phyloP scores from a whole-genome alignment of 768 basidiomycete species.

The Trametes sanguinea region DNA sequence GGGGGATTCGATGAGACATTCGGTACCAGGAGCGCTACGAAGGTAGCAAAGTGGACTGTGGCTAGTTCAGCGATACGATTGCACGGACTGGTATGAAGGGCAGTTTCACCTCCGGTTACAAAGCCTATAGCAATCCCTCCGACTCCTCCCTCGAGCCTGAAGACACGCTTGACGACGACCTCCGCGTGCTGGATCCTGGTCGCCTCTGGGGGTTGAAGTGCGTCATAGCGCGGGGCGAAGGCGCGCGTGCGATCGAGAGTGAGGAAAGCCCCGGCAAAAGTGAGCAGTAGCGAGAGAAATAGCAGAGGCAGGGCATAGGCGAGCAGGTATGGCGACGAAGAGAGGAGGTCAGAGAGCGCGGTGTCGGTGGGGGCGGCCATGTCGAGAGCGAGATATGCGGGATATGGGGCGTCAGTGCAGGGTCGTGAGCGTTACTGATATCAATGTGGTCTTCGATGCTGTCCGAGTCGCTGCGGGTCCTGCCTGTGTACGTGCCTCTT shows the following conservation, averaged over 20 bases:
- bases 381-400: constrained; percentile 4
- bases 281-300: constrained; percentile 54
- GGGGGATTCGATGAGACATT: constrained; percentile 46
- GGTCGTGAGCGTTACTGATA: constrained; percentile 13
- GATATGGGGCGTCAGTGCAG: background rate
- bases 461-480: too few species aligned
- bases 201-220: constrained; percentile 29
- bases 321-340: constrained; percentile 51
- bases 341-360: constrained; percentile 40
- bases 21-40: constrained; percentile 59
- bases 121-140: constrained; percentile 63
- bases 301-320: constrained; percentile 65
- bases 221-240: constrained; percentile 49
- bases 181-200: constrained; percentile 20
- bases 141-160: constrained; percentile 58
- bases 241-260: constrained; percentile 69
- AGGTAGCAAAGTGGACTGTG: constrained; percentile 59
- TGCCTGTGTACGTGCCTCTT: too few species aligned
- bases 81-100: too few species aligned
- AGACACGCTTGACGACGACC: constrained; percentile 37
- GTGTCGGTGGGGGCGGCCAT: constrained; percentile 17
- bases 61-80: background rate
- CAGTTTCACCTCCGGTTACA: constrained; percentile 52
- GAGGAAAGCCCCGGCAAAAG: constrained; percentile 71
- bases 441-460: too few species aligned